Evolutionary conservation across 1,284 basidiomycete genomes (phyloP), one percentile per base, ranked within the genome.

Genomic region (Cryptococcus sp.): DNA sequence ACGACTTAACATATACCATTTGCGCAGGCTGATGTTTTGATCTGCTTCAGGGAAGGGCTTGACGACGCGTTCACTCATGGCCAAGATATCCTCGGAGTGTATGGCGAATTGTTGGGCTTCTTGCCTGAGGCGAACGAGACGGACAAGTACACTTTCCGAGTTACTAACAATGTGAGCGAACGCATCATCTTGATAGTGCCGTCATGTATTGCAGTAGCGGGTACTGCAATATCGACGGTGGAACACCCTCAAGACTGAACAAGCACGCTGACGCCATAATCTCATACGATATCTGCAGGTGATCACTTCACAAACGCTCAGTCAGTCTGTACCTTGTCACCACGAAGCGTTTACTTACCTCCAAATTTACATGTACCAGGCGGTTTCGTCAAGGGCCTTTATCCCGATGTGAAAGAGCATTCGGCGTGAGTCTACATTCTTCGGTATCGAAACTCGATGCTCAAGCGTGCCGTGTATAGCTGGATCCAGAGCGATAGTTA

Each of bases 151-250:
- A 39, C 51, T 15, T 75, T 66, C 54, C 61, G 72, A 17, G 72
- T 75, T 11, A 73, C 74, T 17, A 72, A 73, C 61, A 73, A 73
- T 53, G 68, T 65, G 43, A 46, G 55, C n/a, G n/a, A n/a, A n/a
- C n/a, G n/a, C n/a, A n/a, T n/a, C 19, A 19, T 48, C 17, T 20
- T 15, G 1, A n/a, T n/a, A n/a, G n/a, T n/a, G n/a, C n/a, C n/a
- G n/a, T n/a, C n/a, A n/a, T n/a, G n/a, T n/a, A n/a, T n/a, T n/a
- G n/a, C n/a, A n/a, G n/a, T n/a, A n/a, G n/a, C n/a, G n/a, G n/a
- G n/a, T n/a, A n/a, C n/a, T n/a, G n/a, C n/a, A n/a, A n/a, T n/a
- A n/a, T n/a, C n/a, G n/a, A n/a, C n/a, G n/a, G n/a, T n/a, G n/a
- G n/a, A n/a, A n/a, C n/a, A n/a, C n/a, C n/a, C n/a, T n/a, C n/a